Conservation (phyloP, 352 stramenopile genomes). For the Globisporangium nodosum region DNA sequence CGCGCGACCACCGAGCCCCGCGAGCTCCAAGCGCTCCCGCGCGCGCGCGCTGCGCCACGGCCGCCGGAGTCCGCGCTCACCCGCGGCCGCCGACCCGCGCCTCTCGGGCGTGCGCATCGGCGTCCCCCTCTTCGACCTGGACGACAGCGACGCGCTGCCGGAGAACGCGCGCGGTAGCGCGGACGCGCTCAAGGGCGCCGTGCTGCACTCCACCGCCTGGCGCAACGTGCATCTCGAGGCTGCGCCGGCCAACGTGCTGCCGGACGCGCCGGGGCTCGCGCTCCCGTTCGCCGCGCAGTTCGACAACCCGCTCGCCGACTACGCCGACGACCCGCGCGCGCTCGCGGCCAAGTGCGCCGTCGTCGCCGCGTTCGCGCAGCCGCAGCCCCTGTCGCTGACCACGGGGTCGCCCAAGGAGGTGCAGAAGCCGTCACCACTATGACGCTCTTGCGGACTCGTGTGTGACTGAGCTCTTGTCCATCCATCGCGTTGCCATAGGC, state of each 20-base stretch:
- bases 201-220: conserved; percentile 64
- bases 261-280: conserved; percentile 14
- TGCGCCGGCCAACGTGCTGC: conserved; percentile 39
- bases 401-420: conserved; percentile 19
- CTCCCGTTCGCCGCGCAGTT: conserved; percentile 30
- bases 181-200: conserved; percentile 35
- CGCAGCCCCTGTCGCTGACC: conserved; percentile 18
- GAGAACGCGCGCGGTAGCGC: conserved; percentile 24
- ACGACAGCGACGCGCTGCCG: conserved; percentile 9
- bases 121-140: conserved; percentile 20
- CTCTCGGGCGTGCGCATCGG: conserved; percentile 14
- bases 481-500: conserved; percentile 2
- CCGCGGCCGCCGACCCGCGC: conserved; percentile 25
- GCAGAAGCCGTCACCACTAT: too few relatives aligned
- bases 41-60: conserved; percentile 42
- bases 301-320: conserved; percentile 35
- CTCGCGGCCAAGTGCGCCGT: conserved; percentile 28
- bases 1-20: conserved; percentile 22
- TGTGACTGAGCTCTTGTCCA: too few relatives aligned
- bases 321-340: conserved; percentile 16
- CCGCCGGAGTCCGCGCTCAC: conserved; percentile 40
- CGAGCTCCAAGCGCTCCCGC: conserved; percentile 37
- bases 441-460: too few relatives aligned
- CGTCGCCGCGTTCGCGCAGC: conserved; percentile 11
- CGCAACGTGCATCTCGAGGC: conserved; percentile 31